Evolutionary conservation across 139 green algal genomes (phyloP), one percentile per base, ranked within the genome.

Genomic region (Monoraphidium neglectum): DNA sequence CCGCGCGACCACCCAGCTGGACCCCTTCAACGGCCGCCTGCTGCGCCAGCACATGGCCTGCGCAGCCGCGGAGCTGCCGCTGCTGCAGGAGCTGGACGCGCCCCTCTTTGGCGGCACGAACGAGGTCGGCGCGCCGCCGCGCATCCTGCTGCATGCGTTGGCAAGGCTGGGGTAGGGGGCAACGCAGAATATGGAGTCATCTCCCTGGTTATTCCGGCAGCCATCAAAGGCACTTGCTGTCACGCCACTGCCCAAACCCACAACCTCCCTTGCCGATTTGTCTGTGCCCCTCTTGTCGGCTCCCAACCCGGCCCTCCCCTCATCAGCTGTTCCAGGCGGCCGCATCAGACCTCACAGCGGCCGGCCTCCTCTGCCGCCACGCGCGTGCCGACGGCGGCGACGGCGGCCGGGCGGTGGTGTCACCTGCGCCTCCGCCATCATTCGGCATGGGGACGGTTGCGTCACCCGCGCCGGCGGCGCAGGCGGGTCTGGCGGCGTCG

Each of bases 1-100:
- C n/a, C n/a, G n/a, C n/a, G n/a, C n/a, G n/a, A n/a, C n/a, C n/a
- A n/a, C 49, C 30, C 82, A 88, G 76, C 68, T 97, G 21, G 94
- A 98, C 77, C 60, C 88, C 2, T 16, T 62, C 65, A 97, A 97
- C 73, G 28, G 65, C 8, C 67, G 82, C 23, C 51, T 98, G 53
- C 68, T 98, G 69, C 49, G 85, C 68, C 80, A 91, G 76, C 96
- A 99, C 86, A 4, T 95, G 18, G 60, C 82, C 36, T 98, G 94
- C 72, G 95, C 95, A 1, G 89, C 93, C 2, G 43, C 69, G 16
- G 94, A 98, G 88, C 51, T 84, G 53, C 92, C 92, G 1, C 75
- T 97, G 70, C 33, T 84, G 57, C 43, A n/a, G 21, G 32, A 75
- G 24, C 28, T 62, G 26, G 67, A 82, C 46, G 77, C 70, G 53